These are phyloP conservation scores for Purpureocillium takamizusanense DNA, from an alignment of 2,329 filamentous ascomycete genomes.

Conservation along the genomic window DNA sequence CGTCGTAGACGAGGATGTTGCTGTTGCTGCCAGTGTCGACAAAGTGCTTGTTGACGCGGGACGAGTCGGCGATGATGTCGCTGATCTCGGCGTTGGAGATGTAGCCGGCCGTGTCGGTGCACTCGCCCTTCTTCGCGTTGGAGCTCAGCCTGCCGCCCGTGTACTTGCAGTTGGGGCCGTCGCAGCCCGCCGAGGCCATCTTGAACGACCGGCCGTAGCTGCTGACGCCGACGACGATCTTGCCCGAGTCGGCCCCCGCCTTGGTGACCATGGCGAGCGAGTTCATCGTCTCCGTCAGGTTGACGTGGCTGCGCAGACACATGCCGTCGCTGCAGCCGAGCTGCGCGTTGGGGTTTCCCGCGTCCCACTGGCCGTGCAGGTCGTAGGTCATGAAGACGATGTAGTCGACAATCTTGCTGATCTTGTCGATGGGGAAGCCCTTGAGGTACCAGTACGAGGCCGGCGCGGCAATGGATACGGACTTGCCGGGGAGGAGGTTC, in stretches of 20 bases:
- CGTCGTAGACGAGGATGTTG: conserved; percentile 12
- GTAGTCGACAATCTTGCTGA: conserved; percentile 18
- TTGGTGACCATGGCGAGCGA: conserved; percentile 26
- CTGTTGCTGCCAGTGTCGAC: conserved; percentile 7
- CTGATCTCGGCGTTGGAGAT: too few species aligned
- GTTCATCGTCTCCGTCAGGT: conserved; percentile 23
- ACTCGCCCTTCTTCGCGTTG: too few species aligned
- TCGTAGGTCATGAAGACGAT: conserved; percentile 25
- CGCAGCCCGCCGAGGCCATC: conserved; percentile 14
- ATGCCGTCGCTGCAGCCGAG: conserved; percentile 19
- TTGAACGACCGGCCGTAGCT: conserved; percentile 22
- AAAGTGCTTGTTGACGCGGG: conserved; percentile 5
- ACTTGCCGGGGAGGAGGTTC: conserved; percentile 18
- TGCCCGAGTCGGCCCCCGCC: conserved; percentile 17
- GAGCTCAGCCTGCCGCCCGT: conserved; percentile 3
- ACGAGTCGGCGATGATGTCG: conserved; percentile 1
- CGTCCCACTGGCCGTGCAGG: conserved; percentile 21
- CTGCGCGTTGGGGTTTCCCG: conserved; percentile 15
- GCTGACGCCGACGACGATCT: conserved; percentile 19
- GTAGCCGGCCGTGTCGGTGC: too few species aligned
- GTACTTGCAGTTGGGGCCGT: too few species aligned
- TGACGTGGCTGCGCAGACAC: conserved; percentile 25
- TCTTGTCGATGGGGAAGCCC: conserved; percentile 22
- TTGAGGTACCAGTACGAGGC: conserved; percentile 30
- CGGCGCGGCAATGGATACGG: conserved; percentile 26